A percentile compares a stretch with the other conserved stretches of the same genome.
phyloP scores from a whole-genome alignment of 2,329 filamentous ascomycete species.

The Cylindrodendrum hubeiense region DNA sequence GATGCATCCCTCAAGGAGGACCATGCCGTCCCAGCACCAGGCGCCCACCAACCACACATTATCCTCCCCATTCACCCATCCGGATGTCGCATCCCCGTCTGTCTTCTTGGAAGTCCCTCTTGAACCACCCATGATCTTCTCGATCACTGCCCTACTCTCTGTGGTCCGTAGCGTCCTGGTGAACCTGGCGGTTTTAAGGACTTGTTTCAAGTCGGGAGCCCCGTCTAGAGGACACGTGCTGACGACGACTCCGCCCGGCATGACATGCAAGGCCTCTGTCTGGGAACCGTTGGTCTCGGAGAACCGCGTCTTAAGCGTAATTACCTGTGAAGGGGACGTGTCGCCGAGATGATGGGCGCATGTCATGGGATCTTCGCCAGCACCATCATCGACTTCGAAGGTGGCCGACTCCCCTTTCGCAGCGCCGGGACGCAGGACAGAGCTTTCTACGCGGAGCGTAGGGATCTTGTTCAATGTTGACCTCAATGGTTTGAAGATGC shows the following conservation, averaged over 20 bases:
- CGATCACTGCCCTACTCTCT: slow-evolving; percentile 60
- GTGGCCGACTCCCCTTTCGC: background rate
- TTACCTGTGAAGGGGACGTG: slow-evolving; percentile 45
- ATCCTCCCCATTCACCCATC: slow-evolving; percentile 66
- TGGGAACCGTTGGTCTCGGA: slow-evolving; percentile 38
- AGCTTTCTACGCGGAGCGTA: slow-evolving; percentile 60
- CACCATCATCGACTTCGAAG: slow-evolving; percentile 23
- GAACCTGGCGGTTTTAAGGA: slow-evolving; percentile 61
- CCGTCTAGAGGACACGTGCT: slow-evolving; percentile 61
- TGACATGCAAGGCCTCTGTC: slow-evolving; percentile 66
- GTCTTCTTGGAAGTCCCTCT: slow-evolving; percentile 17
- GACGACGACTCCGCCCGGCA: slow-evolving; percentile 64
- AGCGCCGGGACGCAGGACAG: slow-evolving; percentile 50
- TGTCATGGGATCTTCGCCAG: slow-evolving; percentile 7
- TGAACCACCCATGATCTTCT: slow-evolving; percentile 55
- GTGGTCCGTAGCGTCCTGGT: slow-evolving; percentile 65
- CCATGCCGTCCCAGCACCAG: slow-evolving; percentile 76
- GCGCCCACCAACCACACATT: slow-evolving; percentile 68
- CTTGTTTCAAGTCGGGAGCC: slow-evolving; percentile 51
- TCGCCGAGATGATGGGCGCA: slow-evolving; percentile 46
- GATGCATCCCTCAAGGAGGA: slow-evolving; percentile 71
- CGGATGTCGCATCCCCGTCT: background rate
- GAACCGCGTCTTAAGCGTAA: slow-evolving; percentile 53
- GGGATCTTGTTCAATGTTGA: slow-evolving; percentile 58
- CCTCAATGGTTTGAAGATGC: slow-evolving; percentile 59